Percentiles rank a stretch among this genome's conserved stretches.
Evolutionary conservation across 1,284 basidiomycete species (phyloP).

Genomic region (Anthracocystis setariae): DNA sequence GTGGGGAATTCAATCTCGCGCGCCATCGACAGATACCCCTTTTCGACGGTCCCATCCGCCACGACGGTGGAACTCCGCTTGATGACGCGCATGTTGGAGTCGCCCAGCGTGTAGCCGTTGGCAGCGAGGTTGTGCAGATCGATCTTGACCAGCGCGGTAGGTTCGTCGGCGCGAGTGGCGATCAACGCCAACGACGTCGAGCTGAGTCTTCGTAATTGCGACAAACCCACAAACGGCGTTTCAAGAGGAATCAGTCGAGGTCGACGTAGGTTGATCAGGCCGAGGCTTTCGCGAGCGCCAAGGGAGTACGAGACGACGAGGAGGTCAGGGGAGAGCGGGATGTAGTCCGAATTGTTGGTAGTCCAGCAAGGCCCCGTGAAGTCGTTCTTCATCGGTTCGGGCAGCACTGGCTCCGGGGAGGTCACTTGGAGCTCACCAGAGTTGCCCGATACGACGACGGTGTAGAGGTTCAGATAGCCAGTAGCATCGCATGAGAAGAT

Average conservation of each 20-base stretch:
- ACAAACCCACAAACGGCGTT: constrained; percentile 34
- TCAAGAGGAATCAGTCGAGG: constrained; percentile 34
- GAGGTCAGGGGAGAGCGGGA: constrained; percentile 38
- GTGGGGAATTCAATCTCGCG: constrained; percentile 59
- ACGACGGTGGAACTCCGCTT: constrained; percentile 43
- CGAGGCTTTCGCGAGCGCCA: constrained; percentile 35
- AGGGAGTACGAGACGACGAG: constrained; percentile 37
- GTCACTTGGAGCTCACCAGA: neutral
- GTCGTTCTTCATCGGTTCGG: constrained; percentile 72
- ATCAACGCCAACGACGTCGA: constrained; percentile 39
- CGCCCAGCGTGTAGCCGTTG: constrained; percentile 10
- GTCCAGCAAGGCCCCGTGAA: constrained; percentile 75
- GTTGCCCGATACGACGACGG: constrained; percentile 53
- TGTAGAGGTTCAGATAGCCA: constrained; percentile 79
- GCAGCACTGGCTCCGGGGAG: constrained; percentile 68
- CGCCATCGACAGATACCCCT: constrained; percentile 34
- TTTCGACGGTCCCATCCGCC: constrained; percentile 32
- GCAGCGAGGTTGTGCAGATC: constrained; percentile 31
- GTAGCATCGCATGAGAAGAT: constrained; percentile 77
- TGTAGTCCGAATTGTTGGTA: constrained; percentile 67
- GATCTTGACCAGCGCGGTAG: constrained; percentile 35
- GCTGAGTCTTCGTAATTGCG: constrained; percentile 34
- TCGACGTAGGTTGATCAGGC: constrained; percentile 42
- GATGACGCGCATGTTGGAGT: constrained; percentile 34
- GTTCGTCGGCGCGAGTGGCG: constrained; percentile 34